Conservation (phyloP, 2,329 filamentous ascomycete genomes). For the Fusarium penzigii region DNA sequence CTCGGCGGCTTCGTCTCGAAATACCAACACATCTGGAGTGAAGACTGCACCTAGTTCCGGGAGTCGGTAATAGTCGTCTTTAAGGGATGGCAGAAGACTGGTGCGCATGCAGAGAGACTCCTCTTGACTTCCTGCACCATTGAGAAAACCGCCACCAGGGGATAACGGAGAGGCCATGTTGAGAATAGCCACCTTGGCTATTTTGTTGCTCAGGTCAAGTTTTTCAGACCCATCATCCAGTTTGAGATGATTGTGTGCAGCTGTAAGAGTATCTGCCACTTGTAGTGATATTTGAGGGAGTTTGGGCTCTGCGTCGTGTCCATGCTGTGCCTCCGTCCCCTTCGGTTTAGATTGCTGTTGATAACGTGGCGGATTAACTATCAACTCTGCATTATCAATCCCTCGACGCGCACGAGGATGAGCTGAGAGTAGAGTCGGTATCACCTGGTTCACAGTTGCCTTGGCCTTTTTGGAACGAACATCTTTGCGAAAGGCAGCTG, state of each 20-base stretch:
- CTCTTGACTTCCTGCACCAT: constrained; percentile 61
- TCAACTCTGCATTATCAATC: constrained; percentile 52
- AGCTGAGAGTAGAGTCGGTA: constrained; percentile 55
- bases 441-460: constrained; percentile 58
- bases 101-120: constrained; percentile 63
- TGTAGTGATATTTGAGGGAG: constrained; percentile 45
- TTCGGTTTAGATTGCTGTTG: background rate
- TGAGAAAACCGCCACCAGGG: constrained; percentile 62
- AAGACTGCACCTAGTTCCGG: constrained; percentile 59
- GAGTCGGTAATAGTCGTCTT: constrained; percentile 59
- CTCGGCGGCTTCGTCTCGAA: constrained; percentile 41
- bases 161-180: constrained; percentile 66
- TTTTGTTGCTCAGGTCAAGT: constrained; percentile 10
- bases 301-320: too few species aligned
- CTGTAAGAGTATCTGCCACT: constrained; percentile 54
- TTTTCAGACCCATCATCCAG: background rate
- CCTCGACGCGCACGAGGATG: constrained; percentile 58
- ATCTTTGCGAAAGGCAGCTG: constrained; percentile 29
- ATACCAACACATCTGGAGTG: constrained; percentile 61
- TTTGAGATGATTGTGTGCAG: constrained; percentile 37
- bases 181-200: constrained; percentile 50
- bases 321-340: background rate
- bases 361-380: constrained; percentile 32
- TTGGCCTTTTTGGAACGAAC: constrained; percentile 57
- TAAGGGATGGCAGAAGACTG: constrained; percentile 59